phyloP scores from a whole-genome alignment of 208 protist species.

The Angomonas ambiguus region DNA sequence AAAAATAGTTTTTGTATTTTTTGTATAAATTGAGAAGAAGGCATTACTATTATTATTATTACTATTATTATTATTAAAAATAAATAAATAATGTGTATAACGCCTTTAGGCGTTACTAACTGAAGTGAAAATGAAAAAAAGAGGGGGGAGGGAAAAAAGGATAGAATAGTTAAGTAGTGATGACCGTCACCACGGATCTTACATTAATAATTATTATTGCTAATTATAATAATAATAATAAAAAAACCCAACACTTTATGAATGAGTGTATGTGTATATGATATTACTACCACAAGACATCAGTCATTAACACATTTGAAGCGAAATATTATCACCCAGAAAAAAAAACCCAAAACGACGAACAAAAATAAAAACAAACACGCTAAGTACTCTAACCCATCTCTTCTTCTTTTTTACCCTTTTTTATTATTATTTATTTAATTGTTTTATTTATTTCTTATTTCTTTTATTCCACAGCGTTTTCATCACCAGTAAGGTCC shows the following conservation, averaged over 20 bases:
- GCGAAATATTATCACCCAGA: neutral
- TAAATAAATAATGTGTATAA: neutral
- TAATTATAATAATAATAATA: neutral
- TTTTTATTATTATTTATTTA: no score
- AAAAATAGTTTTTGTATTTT: constrained; percentile 52
- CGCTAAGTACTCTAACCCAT: no score
- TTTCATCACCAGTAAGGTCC: neutral
- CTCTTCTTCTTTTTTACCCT: no score
- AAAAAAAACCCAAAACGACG: neutral
- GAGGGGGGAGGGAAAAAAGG: neutral
- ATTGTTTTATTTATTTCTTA: no score
- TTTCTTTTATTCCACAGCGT: neutral
- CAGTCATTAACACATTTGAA: no score
- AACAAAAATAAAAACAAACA: neutral
- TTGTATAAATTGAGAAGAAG: constrained; percentile 36
- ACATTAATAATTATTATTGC: constrained; percentile 3
- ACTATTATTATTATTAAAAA: neutral
- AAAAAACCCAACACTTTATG: neutral
- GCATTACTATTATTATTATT: constrained; percentile 18
- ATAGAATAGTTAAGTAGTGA: neutral
- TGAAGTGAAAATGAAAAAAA: neutral
- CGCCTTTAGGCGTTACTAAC: neutral
- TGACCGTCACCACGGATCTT: neutral
- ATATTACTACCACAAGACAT: no score
- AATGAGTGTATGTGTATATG: no score